These are phyloP conservation scores for Trifolium subterraneum DNA, from an alignment of 306 rosid genomes.

Conservation along the genomic window DNA sequence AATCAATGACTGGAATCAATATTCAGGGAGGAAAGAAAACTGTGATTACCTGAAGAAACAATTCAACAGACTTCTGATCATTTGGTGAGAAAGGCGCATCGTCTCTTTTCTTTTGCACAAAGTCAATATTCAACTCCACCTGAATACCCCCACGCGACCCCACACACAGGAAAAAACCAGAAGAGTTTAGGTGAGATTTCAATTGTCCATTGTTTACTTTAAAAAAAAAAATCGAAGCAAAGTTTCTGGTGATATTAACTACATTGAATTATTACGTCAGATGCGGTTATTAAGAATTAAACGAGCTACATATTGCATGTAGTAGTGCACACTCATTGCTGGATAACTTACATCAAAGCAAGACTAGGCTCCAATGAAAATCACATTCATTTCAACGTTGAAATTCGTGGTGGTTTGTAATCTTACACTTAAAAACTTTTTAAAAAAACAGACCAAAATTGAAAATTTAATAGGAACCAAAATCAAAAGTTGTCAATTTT, in stretches of 20 bases:
- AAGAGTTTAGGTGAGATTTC: constrained; percentile 17
- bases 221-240: constrained; percentile 20
- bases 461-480: too few relatives aligned
- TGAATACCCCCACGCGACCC: constrained; percentile 35
- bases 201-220: constrained; percentile 9
- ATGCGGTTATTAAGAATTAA: background rate
- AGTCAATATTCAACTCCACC: constrained; percentile 84
- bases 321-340: background rate
- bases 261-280: constrained; percentile 25
- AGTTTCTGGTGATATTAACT: background rate
- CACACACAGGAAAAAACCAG: constrained; percentile 10
- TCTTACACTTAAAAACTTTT: too few relatives aligned
- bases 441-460: too few relatives aligned
- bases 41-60: constrained; percentile 80
- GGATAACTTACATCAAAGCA: background rate
- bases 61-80: constrained; percentile 74
- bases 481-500: too few relatives aligned
- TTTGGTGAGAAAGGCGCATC: constrained; percentile 83
- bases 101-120: constrained; percentile 79
- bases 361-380: background rate
- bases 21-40: constrained; percentile 1
- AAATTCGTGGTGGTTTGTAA: too few relatives aligned
- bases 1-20: constrained; percentile 16
- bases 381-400: too few relatives aligned
- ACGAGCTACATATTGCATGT: background rate